Base-by-base conservation (phyloP, 208 protist genomes). In the Trypanosoma mega region DNA sequence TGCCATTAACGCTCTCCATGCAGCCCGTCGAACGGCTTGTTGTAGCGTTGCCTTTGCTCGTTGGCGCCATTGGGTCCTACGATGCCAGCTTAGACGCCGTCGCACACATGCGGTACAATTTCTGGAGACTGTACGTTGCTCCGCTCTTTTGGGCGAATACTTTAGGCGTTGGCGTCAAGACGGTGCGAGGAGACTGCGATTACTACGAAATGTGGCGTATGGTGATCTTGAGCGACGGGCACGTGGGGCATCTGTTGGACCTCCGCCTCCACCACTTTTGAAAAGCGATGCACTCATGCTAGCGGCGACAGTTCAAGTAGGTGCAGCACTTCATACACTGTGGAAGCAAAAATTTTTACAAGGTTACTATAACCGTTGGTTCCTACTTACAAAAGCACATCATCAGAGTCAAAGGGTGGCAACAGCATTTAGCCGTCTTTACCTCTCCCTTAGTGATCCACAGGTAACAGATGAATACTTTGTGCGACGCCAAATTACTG, bases 381-480 rank as follows among this genome's bases (percentile, higher is more conserved):
- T 49, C 24, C n/a, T 9, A 30, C n/a, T 33, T 27, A 26, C 26
- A 43, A 29, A 14, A 37, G 33, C 36, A 12, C 29, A 23, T 12
- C 29, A 46, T 16, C 39, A 27, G 29, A 24, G 18, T 27, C 7
- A 47, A 4, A 23, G 23, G 7, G 46, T 46, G 14, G 44, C 53
- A n/a, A 44, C 74, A 11, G 60, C 73, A 18, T 82, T 76, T 61
- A 84, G 84, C 65, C 58, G 53, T 24, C 58, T 90, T 12, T 68
- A 84, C 18, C 68, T 90, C 20, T 77, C 76, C 18, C 75, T 79
- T 59, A 77, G 66, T 46, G 66, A 62, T 41, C 29, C 46, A 26
- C 48, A 52, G 33, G 49, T 77, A 46, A 48, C 44, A 18, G 68
- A 59, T 48, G n/a, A 33, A 0, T 37, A 53, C 2, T 67, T 77